Evolutionary conservation across 202 grass and related monocot species (phyloP).

Genomic region (Eragrostis tef): DNA sequence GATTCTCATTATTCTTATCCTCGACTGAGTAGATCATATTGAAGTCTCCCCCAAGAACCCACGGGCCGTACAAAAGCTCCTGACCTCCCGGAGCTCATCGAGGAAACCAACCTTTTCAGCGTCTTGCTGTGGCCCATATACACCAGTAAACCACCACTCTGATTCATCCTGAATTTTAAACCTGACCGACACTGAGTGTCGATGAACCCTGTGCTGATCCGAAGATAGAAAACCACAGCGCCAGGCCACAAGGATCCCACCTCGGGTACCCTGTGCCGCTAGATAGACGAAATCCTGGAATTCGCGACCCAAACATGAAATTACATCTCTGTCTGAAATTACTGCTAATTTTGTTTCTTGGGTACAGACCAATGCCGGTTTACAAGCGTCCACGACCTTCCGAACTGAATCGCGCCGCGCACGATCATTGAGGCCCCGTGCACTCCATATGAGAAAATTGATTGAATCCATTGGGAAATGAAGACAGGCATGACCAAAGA

Average conservation of each 20-base stretch:
- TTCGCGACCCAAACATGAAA: not conserved
- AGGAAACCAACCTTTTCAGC: not conserved
- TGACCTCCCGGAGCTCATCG: not conserved
- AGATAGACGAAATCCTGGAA: not conserved
- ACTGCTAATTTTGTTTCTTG: not conserved
- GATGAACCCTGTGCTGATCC: not conserved
- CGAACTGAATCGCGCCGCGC: too few species aligned
- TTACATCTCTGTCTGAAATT: not conserved
- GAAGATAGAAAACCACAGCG: not conserved
- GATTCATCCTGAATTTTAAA: not conserved
- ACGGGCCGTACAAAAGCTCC: not conserved
- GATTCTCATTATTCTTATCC: too few species aligned
- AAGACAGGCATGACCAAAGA: too few species aligned
- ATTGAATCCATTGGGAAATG: too few species aligned
- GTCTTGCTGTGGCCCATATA: not conserved
- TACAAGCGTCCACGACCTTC: not conserved
- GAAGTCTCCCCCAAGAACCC: not conserved
- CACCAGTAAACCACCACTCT: too few species aligned
- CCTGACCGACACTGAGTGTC: not conserved
- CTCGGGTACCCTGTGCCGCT: not conserved
- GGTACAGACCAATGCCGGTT: not conserved
- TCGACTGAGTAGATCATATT: too few species aligned
- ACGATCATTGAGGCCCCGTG: not conserved
- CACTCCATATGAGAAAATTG: not conserved
- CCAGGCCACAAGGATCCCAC: not conserved